A percentile compares a stretch with the other conserved stretches of the same genome.
phyloP scores from a whole-genome alignment of 306 rosid genomes.

The Dryas drummondii region DNA sequence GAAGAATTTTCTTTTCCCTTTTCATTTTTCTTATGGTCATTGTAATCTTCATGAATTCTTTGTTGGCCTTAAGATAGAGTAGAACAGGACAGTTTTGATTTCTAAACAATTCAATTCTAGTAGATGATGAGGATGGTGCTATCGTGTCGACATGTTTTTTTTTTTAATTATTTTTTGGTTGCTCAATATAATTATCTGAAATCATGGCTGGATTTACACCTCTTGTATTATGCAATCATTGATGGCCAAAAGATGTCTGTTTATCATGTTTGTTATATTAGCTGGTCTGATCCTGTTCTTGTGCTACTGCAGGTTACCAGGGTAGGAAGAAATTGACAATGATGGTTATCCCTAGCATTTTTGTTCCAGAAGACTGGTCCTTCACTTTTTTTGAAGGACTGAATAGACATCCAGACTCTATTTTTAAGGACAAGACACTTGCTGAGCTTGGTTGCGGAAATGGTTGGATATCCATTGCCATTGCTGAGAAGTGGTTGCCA shows the following conservation, averaged over 20 bases:
- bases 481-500: slow-evolving; percentile 94
- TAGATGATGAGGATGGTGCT: background rate
- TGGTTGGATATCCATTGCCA: slow-evolving; percentile 99
- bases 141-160: background rate
- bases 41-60: background rate
- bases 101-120: too few relatives aligned
- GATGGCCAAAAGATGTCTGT: background rate
- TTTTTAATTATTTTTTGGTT: background rate
- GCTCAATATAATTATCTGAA: background rate
- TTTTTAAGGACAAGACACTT: slow-evolving; percentile 76
- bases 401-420: slow-evolving; percentile 77
- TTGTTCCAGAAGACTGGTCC: slow-evolving; percentile 96
- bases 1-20: background rate
- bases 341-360: slow-evolving; percentile 97
- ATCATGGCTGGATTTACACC: background rate
- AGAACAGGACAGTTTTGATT: background rate
- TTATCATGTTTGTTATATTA: background rate
- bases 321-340: slow-evolving; percentile 83
- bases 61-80: background rate
- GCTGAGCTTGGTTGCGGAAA: slow-evolving; percentile 98
- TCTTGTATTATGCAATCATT: background rate
- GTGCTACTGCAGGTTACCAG: slow-evolving; percentile 53
- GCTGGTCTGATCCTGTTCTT: background rate
- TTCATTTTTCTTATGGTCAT: background rate
- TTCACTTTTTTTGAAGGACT: slow-evolving; percentile 91